A percentile compares a stretch with the other conserved stretches of the same genome.
These are phyloP conservation scores for Crithidia brevicula DNA, from an alignment of 208 protist genomes.

Conservation along the genomic window DNA sequence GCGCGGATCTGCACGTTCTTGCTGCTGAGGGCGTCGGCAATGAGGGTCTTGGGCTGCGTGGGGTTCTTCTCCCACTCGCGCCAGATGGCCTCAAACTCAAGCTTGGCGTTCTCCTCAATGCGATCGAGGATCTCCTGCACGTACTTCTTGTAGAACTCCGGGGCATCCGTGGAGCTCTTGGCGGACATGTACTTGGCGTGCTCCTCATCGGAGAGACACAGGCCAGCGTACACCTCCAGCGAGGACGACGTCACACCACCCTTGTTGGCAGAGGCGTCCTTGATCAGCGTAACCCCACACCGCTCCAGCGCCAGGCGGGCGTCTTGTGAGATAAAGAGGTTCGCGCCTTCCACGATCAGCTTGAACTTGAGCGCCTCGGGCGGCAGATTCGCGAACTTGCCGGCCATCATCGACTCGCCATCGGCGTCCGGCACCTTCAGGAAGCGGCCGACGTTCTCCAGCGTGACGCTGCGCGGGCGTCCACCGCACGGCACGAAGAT, in stretches of 20 bases:
- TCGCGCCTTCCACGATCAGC: conserved; percentile 97
- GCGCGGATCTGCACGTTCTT: conserved; percentile 92
- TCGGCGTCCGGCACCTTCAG: conserved; percentile 68
- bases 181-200: conserved; percentile 91
- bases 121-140: conserved; percentile 88
- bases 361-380: conserved; percentile 84
- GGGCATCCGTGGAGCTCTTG: conserved; percentile 55
- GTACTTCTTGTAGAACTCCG: conserved; percentile 94
- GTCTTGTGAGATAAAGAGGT: conserved; percentile 97
- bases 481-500: conserved; percentile 97
- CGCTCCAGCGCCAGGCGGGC: conserved; percentile 92
- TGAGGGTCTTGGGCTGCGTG: conserved; percentile 64
- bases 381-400: conserved; percentile 51
- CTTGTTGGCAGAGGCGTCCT: conserved; percentile 96
- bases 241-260: conserved; percentile 97
- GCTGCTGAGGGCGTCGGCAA: conserved; percentile 83
- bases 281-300: conserved; percentile 85
- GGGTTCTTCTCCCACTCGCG: conserved; percentile 64
- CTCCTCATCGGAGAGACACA: conserved; percentile 94
- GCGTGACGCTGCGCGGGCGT: conserved; percentile 93
- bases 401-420: conserved; percentile 69
- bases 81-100: conserved; percentile 94
- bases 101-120: conserved; percentile 87
- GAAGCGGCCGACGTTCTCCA: conserved; percentile 92
- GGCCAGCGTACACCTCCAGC: conserved; percentile 95